Evolutionary conservation across 257 asterid species (phyloP).

Genomic region (Plantago elongata): DNA sequence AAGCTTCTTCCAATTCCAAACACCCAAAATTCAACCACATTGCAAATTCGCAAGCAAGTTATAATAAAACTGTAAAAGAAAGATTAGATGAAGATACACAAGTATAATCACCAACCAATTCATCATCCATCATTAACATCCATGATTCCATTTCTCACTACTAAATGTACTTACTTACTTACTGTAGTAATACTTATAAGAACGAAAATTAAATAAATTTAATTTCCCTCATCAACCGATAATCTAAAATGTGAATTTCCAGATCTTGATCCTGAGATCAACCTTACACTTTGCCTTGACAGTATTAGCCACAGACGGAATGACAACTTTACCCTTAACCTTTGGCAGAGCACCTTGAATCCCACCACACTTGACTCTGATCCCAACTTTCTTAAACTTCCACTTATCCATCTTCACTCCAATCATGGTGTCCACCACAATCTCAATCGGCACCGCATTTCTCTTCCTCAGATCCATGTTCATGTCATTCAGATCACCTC

Average conservation of each 20-base stretch:
- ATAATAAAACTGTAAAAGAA: not conserved
- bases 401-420: constrained; percentile 59
- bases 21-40: constrained; percentile 11
- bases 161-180: constrained; percentile 11
- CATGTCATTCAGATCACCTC: constrained; percentile 40
- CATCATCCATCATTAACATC: too few species aligned
- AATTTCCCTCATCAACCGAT: not conserved
- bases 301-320: constrained; percentile 42
- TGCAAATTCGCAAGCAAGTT: not conserved
- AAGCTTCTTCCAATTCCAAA: constrained; percentile 9
- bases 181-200: not conserved
- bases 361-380: constrained; percentile 62
- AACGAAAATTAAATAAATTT: not conserved
- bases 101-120: constrained; percentile 4
- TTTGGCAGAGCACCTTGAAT: constrained; percentile 60
- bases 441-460: constrained; percentile 50
- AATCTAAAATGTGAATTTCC: constrained; percentile 59
- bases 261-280: constrained; percentile 85
- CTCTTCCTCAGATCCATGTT: constrained; percentile 57
- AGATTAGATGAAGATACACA: not conserved
- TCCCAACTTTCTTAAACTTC: constrained; percentile 65
- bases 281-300: constrained; percentile 61
- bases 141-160: not conserved
- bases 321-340: constrained; percentile 54
- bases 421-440: constrained; percentile 63